phyloP scores from a whole-genome alignment of 176 grass and related monocot genomes.

The Thinopyrum elongatum region DNA sequence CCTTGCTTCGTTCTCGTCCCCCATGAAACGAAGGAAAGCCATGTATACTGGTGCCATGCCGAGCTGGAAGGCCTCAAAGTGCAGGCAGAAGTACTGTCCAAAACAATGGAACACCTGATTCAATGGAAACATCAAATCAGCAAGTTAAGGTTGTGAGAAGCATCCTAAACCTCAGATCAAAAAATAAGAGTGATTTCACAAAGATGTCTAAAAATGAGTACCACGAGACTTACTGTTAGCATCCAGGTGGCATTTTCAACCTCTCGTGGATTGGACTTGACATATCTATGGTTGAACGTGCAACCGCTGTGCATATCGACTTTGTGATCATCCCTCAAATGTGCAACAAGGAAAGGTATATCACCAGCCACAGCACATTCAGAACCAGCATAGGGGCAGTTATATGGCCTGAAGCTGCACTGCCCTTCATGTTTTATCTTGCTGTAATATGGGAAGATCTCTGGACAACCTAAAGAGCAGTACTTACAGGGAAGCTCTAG shows the following conservation, averaged over 20 bases:
- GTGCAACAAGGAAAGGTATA: conserved; percentile 62
- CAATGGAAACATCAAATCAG: not conserved
- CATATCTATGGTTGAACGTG: conserved; percentile 63
- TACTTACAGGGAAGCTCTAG: conserved; percentile 61
- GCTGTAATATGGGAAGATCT: conserved; percentile 64
- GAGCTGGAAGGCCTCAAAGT: conserved; percentile 91
- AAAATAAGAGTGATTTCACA: not conserved
- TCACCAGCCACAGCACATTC: conserved; percentile 65
- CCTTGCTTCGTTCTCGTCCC: conserved; percentile 77
- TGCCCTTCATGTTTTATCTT: conserved; percentile 63
- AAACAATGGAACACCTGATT: conserved; percentile 90
- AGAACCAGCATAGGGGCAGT: conserved; percentile 58
- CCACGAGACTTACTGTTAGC: conserved; percentile 45
- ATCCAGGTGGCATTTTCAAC: conserved; percentile 65
- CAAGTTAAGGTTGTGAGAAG: not conserved
- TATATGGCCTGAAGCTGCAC: conserved; percentile 61
- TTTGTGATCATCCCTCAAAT: conserved; percentile 66
- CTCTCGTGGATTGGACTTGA: conserved; percentile 56
- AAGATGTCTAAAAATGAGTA: not conserved
- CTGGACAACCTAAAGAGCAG: conserved; percentile 56
- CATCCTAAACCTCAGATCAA: not conserved
- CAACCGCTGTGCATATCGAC: conserved; percentile 58
- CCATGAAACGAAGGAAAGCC: conserved; percentile 93
- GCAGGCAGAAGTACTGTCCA: conserved; percentile 87
- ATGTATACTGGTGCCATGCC: conserved; percentile 87